Percentiles rank a stretch among this genome's conserved stretches.
Evolutionary conservation across 148 eudicot genomes (phyloP).

Genomic region (Simmondsia chinensis): DNA sequence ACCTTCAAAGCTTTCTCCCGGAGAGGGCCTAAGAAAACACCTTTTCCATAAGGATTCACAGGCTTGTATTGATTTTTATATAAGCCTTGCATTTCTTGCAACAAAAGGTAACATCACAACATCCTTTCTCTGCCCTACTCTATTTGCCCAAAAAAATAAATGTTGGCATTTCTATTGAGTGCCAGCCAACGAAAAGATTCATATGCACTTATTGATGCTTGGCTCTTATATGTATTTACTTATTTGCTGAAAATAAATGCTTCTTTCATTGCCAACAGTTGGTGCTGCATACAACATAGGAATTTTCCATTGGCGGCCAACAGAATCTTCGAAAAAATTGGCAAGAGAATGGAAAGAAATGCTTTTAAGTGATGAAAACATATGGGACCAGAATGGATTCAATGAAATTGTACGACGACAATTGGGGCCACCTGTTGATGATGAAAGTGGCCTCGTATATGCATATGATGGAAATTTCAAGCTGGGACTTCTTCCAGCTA

Average conservation of each 20-base stretch:
- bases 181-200: no score
- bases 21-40: no score
- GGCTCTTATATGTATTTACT: neutral
- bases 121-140: no score
- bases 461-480: conserved; percentile 91
- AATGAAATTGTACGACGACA: conserved; percentile 69
- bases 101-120: no score
- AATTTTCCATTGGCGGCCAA: conserved; percentile 93
- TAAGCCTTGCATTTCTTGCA: no score
- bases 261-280: conserved; percentile 35
- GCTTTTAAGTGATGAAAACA: conserved; percentile 74
- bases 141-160: no score
- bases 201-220: no score
- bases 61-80: no score
- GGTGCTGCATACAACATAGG: conserved; percentile 85
- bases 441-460: conserved; percentile 78
- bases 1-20: no score
- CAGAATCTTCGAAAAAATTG: conserved; percentile 68
- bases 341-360: conserved; percentile 94
- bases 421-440: conserved; percentile 90
- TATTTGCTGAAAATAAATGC: neutral
- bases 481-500: conserved; percentile 89
- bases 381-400: conserved; percentile 98
- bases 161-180: no score
- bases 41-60: no score